Evolutionary conservation across 2,329 filamentous ascomycete genomes (phyloP), one percentile per base, ranked within the genome.

Genomic region (Alternaria sp.): DNA sequence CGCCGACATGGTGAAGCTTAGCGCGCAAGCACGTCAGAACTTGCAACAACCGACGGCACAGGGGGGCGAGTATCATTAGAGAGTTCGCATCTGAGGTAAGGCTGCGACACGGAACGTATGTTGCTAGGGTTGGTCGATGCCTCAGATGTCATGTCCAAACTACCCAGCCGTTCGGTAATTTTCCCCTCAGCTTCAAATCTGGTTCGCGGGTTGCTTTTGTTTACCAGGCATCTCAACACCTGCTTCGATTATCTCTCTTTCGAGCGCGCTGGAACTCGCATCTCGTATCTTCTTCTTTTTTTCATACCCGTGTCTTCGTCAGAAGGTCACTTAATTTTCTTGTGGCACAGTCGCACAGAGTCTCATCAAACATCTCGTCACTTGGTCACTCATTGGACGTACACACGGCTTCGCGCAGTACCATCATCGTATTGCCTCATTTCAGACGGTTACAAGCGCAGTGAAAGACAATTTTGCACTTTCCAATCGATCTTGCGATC

Each of bases 371-470:
- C 37, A 43, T 45, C 41, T 57, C 46, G 33, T 60, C 44, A 41
- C 30, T 51, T 33, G 15, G 15, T 50, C 28, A 44, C 25, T 60
- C 43, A 61, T 66, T 68, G 60, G 64, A 25, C 44, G 28, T 23
- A 18, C 50, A 46, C 28, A 61, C 46, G 28, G 43, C 51, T 37
- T 33, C 37, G 44, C 60, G 50, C 60, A 54, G 37, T 37, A 68
- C 30, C 25, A 51, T 60, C 20, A 55, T 55, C 44, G 49, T 60
- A n/a, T 25, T 54, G 28, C 21, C 55, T 14, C 53, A 60, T 64
- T 18, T 64, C 49, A 55, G n/a, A 51, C 37, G 20, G 61, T 64
- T 68, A 66, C 66, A 58, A 44, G 47, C 46, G 30, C 47, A 53
- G 43, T 47, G 50, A 47, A 50, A 45, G 43, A 55, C 14, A 20